Evolutionary conservation across 192 early-diverging fungal genomes (phyloP).

Genomic region (Umbelopsis sp.): DNA sequence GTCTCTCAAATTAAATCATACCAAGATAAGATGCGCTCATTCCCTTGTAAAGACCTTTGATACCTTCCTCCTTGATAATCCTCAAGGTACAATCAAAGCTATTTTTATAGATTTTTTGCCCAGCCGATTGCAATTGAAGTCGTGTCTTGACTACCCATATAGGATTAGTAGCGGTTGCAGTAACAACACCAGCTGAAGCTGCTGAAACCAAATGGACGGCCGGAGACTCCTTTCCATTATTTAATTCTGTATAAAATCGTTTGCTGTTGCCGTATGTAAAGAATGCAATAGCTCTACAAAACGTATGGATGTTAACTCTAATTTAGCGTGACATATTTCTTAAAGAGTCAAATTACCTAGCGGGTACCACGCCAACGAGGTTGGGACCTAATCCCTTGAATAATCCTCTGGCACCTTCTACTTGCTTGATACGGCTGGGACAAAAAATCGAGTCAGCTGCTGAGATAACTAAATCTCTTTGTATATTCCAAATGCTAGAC

Average conservation of each 20-base stretch:
- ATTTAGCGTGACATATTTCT: neutral
- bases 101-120: conserved; percentile 62
- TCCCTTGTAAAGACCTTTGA: conserved; percentile 86
- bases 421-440: conserved; percentile 59
- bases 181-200: conserved; percentile 56
- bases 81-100: conserved; percentile 73
- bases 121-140: conserved; percentile 80
- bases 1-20: conserved; percentile 8
- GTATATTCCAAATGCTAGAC: neutral
- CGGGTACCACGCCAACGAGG: conserved; percentile 92
- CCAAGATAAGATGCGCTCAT: conserved; percentile 88
- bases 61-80: conserved; percentile 80
- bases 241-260: conserved; percentile 71
- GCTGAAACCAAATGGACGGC: conserved; percentile 77
- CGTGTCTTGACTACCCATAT: conserved; percentile 98
- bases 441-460: neutral
- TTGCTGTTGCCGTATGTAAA: conserved; percentile 92
- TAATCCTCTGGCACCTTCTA: conserved; percentile 82
- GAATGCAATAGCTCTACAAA: conserved; percentile 86
- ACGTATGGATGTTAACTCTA: neutral
- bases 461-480: neutral
- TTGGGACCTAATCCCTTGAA: conserved; percentile 97
- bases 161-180: conserved; percentile 87
- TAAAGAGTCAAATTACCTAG: conserved; percentile 54
- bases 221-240: conserved; percentile 76